Conservation (phyloP, 495 filamentous ascomycete species). For the Penicillium turbatum region DNA sequence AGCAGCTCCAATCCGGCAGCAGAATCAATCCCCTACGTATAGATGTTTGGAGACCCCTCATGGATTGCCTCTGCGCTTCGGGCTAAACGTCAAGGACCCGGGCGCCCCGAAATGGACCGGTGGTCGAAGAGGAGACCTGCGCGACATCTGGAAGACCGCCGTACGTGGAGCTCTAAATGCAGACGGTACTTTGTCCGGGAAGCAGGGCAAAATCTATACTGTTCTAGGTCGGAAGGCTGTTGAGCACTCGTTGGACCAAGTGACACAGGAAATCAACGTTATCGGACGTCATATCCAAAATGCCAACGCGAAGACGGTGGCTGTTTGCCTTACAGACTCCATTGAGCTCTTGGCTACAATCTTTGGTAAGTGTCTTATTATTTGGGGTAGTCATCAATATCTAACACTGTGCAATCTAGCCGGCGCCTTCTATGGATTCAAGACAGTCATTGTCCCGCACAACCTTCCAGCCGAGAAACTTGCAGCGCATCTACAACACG, state of each 20-base stretch:
- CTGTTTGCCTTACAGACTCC: constrained; percentile 89
- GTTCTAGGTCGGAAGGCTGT: constrained; percentile 69
- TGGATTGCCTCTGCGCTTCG: constrained; percentile 74
- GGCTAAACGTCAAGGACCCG: constrained; percentile 80
- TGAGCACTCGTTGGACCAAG: constrained; percentile 64
- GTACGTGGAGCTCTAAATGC: constrained; percentile 58
- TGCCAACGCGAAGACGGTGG: constrained; percentile 70
- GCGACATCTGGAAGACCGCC: constrained; percentile 86
- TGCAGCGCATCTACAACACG: constrained; percentile 62
- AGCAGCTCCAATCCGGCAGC: constrained; percentile 70
- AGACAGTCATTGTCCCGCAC: constrained; percentile 78
- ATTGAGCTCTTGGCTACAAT: constrained; percentile 73
- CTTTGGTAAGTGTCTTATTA: constrained; percentile 50
- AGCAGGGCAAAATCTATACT: constrained; percentile 72
- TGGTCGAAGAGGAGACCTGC: constrained; percentile 82
- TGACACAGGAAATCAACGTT: constrained; percentile 83
- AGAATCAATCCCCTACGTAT: constrained; percentile 78
- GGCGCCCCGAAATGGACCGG: constrained; percentile 75
- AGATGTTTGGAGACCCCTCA: constrained; percentile 77
- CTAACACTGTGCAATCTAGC: constrained; percentile 36
- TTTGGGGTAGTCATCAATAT: background rate
- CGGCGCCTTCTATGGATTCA: constrained; percentile 75
- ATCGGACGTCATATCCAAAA: constrained; percentile 70
- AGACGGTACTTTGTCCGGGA: constrained; percentile 53
- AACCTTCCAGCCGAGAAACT: constrained; percentile 63